These are phyloP conservation scores for Polytrichum formosum DNA, from an alignment of 225 moss, liverwort and hornwort species.

Conservation along the genomic window DNA sequence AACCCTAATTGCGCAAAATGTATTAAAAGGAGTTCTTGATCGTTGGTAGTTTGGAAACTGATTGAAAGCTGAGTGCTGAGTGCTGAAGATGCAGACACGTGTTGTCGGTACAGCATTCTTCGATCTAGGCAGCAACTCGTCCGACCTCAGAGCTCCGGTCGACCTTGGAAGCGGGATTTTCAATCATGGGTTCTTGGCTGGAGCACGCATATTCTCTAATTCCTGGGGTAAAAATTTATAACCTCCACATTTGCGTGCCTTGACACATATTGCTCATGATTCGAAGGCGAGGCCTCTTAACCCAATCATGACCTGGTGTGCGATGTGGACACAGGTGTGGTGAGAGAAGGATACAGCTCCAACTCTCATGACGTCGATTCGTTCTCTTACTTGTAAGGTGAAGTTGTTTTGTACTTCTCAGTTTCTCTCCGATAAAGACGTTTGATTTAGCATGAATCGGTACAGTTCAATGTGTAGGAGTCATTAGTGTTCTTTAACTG, in stretches of 20 bases:
- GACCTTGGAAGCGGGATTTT: conserved; percentile 54
- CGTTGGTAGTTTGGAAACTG: neutral
- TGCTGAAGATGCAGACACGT: conserved; percentile 10
- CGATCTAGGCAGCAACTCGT: conserved; percentile 47
- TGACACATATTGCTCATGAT: neutral
- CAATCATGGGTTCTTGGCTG: conserved; percentile 38
- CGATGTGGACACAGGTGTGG: conserved; percentile 27
- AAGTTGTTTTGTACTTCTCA: conserved; percentile 14
- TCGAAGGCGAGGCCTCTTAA: too few relatives aligned
- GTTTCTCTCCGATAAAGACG: neutral
- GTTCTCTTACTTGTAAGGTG: conserved; percentile 77
- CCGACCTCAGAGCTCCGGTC: conserved; percentile 46
- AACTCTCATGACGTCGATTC: conserved; percentile 65
- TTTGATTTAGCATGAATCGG: too few relatives aligned
- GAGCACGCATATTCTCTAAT: conserved; percentile 63
- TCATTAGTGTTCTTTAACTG: neutral
- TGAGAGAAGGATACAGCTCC: conserved; percentile 50
- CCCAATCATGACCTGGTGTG: neutral
- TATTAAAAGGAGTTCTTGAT: neutral
- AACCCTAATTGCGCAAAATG: too few relatives aligned
- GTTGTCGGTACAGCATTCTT: conserved; percentile 44
- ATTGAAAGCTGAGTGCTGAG: conserved; percentile 3
- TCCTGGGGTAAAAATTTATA: conserved; percentile 60
- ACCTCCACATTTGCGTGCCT: neutral
- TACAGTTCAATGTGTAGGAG: neutral